A percentile compares a stretch with the other conserved stretches of the same genome.
These are phyloP conservation scores for Penicillium concentricum DNA, from an alignment of 2,329 filamentous ascomycete species.

Conservation along the genomic window DNA sequence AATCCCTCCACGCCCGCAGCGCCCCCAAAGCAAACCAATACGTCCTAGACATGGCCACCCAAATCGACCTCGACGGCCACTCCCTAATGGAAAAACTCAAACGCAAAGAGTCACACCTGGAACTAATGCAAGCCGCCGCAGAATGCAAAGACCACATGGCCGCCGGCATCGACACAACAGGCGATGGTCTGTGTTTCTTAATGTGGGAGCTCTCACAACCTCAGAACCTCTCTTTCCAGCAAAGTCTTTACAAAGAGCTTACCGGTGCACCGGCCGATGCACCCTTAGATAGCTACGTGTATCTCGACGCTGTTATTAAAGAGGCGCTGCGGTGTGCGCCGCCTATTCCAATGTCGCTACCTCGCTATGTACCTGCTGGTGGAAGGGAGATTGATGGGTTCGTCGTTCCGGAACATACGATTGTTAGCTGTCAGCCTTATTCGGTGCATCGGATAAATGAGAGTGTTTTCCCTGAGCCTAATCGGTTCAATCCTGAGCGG, in stretches of 20 bases:
- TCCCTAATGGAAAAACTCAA: slow-evolving; percentile 61
- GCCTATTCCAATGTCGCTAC: slow-evolving; percentile 54
- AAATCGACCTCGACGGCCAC: slow-evolving; percentile 51
- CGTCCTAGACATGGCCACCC: slow-evolving; percentile 54
- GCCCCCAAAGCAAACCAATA: slow-evolving; percentile 61
- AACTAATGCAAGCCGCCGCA: slow-evolving; percentile 58
- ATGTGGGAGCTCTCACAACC: slow-evolving; percentile 70
- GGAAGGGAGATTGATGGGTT: slow-evolving; percentile 44
- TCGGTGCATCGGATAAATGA: slow-evolving; percentile 35
- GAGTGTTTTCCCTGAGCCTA: slow-evolving; percentile 31
- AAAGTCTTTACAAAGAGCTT: slow-evolving; percentile 55
- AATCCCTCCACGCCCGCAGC: slow-evolving; percentile 55
- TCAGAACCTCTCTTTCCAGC: slow-evolving; percentile 53
- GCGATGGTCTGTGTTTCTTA: slow-evolving; percentile 67
- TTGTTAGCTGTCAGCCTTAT: slow-evolving; percentile 42
- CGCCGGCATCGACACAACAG: slow-evolving; percentile 70
- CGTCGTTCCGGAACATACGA: slow-evolving; percentile 33
- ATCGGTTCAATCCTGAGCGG: slow-evolving; percentile 33
- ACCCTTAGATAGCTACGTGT: slow-evolving; percentile 47
- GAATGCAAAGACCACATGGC: slow-evolving; percentile 72
- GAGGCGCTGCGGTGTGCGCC: slow-evolving; percentile 61
- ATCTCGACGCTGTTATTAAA: slow-evolving; percentile 62
- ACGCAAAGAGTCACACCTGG: slow-evolving; percentile 51
- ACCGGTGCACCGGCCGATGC: slow-evolving; percentile 36
- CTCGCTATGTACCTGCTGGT: slow-evolving; percentile 42